Conservation (phyloP, 2,329 filamentous ascomycete species). For the Aspergillus neoniger region DNA sequence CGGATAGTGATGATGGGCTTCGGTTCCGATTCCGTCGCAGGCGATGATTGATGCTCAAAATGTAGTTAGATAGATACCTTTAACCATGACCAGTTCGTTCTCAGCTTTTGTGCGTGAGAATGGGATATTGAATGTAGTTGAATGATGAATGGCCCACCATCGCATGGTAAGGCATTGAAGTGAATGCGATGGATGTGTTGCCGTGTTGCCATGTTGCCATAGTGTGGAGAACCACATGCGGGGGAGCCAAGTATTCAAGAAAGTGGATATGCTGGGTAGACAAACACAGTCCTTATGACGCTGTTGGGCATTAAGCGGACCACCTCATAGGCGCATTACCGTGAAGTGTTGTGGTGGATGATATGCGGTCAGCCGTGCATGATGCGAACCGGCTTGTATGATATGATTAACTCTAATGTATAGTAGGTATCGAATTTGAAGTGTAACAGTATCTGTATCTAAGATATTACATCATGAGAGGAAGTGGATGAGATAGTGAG, state of each 20-base stretch:
- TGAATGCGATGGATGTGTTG: neutral
- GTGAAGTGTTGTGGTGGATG: neutral
- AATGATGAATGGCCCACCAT: no score
- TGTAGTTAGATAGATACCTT: no score
- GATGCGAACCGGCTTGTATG: neutral
- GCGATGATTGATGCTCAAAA: slow-evolving; percentile 22
- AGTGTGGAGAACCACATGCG: neutral
- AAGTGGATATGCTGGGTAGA: neutral
- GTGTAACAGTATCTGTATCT: no score
- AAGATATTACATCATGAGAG: no score
- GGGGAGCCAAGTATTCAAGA: neutral
- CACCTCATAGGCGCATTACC: no score
- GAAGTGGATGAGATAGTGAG: neutral
- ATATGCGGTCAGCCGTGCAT: neutral
- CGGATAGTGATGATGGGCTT: slow-evolving; percentile 60
- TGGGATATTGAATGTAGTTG: no score
- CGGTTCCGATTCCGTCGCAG: slow-evolving; percentile 58
- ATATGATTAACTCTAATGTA: neutral
- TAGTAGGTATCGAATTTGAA: neutral
- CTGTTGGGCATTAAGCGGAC: neutral
- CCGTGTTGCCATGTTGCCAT: neutral
- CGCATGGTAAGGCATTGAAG: no score
- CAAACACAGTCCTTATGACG: neutral
- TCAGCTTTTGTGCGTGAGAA: no score
- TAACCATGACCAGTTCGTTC: no score